phyloP scores from a whole-genome alignment of 2,329 filamentous ascomycete genomes.

The Hypoxylon sp. region DNA sequence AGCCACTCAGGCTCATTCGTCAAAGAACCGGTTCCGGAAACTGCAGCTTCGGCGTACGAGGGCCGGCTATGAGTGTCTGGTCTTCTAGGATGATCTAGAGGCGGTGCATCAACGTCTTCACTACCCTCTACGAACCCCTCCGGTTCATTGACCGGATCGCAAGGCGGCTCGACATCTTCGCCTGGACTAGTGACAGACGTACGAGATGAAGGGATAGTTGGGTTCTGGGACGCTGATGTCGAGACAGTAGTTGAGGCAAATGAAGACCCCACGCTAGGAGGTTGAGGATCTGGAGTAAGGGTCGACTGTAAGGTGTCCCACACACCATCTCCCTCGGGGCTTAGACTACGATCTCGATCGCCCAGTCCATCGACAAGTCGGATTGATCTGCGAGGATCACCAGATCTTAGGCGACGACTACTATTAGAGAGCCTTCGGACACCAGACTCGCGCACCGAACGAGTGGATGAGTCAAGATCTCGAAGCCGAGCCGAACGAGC shows the following conservation, averaged over 20 bases:
- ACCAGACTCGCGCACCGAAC: background rate
- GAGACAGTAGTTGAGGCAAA: constrained; percentile 78
- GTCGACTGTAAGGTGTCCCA: constrained; percentile 89
- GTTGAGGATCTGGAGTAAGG: constrained; percentile 83
- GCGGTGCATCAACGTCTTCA: constrained; percentile 52
- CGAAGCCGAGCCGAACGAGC: too few species aligned
- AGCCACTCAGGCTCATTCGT: constrained; percentile 58
- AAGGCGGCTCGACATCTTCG: constrained; percentile 61
- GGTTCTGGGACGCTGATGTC: constrained; percentile 59
- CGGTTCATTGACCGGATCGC: constrained; percentile 69
- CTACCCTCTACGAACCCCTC: constrained; percentile 68
- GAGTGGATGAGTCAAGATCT: too few species aligned
- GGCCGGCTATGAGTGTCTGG: constrained; percentile 40
- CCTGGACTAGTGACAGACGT: constrained; percentile 63
- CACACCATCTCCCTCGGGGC: constrained; percentile 73
- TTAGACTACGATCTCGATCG: constrained; percentile 87
- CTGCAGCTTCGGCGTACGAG: constrained; percentile 64
- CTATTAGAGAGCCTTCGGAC: background rate
- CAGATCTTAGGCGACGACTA: background rate
- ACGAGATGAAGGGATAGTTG: constrained; percentile 61
- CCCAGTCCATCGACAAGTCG: constrained; percentile 78
- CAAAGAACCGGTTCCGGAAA: constrained; percentile 17
- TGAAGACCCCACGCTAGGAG: constrained; percentile 85
- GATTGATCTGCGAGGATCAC: background rate
- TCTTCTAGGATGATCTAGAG: constrained; percentile 24